Percentiles rank a stretch among this genome's conserved stretches.
phyloP scores from a whole-genome alignment of 768 basidiomycete species.

The Sporobolomyces phaffii region DNA sequence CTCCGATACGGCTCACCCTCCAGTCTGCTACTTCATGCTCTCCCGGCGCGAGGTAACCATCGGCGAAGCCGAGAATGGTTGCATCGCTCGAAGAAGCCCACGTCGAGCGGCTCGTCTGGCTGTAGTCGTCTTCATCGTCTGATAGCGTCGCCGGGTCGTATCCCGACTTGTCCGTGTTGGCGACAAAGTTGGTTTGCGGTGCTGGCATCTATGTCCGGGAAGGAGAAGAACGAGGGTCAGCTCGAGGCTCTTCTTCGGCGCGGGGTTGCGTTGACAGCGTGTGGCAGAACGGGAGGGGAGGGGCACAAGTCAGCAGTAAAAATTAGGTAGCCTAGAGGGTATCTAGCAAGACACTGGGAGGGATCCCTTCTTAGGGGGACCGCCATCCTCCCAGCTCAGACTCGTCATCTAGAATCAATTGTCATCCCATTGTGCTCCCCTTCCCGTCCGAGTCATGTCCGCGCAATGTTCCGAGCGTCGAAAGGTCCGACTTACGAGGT shows the following conservation, averaged over 20 bases:
- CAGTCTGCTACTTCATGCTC: conserved; percentile 4
- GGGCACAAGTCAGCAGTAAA: conserved; percentile 1
- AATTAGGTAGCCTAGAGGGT: conserved; percentile 34
- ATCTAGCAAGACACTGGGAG: conserved; percentile 5
- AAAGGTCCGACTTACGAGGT: neutral
- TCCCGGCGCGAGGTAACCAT: conserved; percentile 9
- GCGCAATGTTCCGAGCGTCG: too few species aligned
- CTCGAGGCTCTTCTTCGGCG: neutral
- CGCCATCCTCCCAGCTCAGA: conserved; percentile 22
- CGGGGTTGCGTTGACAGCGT: neutral
- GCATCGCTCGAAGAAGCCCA: conserved; percentile 26
- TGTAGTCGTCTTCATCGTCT: conserved; percentile 32
- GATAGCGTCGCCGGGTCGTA: conserved; percentile 31
- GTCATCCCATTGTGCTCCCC: neutral
- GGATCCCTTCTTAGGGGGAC: conserved; percentile 15
- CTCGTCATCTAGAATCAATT: conserved; percentile 19
- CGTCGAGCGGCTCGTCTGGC: conserved; percentile 15
- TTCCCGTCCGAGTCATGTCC: neutral
- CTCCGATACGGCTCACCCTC: conserved; percentile 29
- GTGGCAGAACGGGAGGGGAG: too few species aligned
- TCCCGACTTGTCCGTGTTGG: neutral
- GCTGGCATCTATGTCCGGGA: neutral
- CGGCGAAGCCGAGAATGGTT: conserved; percentile 29
- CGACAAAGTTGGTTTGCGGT: conserved; percentile 11
- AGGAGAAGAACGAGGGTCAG: neutral